Evolutionary conservation across 495 filamentous ascomycete species (phyloP).

Genomic region (Trichocladium uniseriatum): DNA sequence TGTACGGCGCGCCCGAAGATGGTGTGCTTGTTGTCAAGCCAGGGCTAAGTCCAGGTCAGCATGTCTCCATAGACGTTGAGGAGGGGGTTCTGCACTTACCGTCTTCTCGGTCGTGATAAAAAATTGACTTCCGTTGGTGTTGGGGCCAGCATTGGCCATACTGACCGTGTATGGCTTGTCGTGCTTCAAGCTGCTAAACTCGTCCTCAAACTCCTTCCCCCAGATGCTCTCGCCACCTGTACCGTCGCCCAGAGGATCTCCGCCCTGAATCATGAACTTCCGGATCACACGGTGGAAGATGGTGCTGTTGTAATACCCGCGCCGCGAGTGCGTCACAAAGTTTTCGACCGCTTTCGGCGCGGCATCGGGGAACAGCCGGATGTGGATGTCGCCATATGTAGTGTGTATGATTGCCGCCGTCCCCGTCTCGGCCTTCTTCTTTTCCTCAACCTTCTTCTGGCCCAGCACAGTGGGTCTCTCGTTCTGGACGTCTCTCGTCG

Average conservation of each 20-base stretch:
- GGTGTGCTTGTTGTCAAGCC: constrained; percentile 94
- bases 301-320: constrained; percentile 91
- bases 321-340: constrained; percentile 82
- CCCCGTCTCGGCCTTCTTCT: constrained; percentile 60
- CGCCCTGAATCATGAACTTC: constrained; percentile 97
- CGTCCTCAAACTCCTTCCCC: constrained; percentile 92
- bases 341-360: constrained; percentile 98
- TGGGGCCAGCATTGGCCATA: constrained; percentile 95
- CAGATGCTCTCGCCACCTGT: constrained; percentile 96
- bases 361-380: constrained; percentile 85
- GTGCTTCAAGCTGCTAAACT: constrained; percentile 83
- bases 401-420: constrained; percentile 83
- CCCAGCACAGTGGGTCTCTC: constrained; percentile 65
- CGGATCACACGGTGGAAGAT: constrained; percentile 96
- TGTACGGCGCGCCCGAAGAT: constrained; percentile 86
- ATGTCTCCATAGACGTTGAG: no score
- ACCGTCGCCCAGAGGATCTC: constrained; percentile 89
- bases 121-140: constrained; percentile 75
- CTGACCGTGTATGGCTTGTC: constrained; percentile 93
- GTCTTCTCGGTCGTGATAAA: constrained; percentile 98
- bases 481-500: constrained; percentile 85
- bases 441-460: constrained; percentile 33
- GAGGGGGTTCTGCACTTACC: constrained; percentile 29
- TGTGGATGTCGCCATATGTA: constrained; percentile 86
- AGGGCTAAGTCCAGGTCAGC: constrained; percentile 45